phyloP scores from a whole-genome alignment of 106 monocot genomes.

The Posidonia australis region DNA sequence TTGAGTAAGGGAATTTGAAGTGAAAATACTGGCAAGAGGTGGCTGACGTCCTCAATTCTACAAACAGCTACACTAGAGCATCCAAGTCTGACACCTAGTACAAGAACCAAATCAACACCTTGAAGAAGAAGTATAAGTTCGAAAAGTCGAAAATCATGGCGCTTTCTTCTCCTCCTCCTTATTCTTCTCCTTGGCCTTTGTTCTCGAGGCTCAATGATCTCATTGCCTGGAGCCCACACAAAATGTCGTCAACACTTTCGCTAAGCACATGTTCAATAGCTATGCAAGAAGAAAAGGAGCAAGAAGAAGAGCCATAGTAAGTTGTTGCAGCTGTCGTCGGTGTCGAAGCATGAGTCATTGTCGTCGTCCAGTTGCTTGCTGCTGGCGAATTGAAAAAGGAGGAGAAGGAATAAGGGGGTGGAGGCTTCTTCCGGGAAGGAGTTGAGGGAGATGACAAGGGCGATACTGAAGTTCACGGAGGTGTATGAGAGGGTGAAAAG shows the following conservation, averaged over 20 bases:
- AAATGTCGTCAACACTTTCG: conserved; percentile 8
- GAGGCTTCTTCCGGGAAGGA: conserved; percentile 4
- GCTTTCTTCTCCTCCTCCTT: conserved; percentile 5
- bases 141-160: conserved; percentile 43
- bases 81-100: conserved; percentile 65
- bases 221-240: conserved; percentile 26
- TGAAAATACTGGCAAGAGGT: conserved; percentile 89
- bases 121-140: conserved; percentile 89
- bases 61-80: conserved; percentile 49
- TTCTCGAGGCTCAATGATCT: conserved; percentile 60
- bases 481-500: conserved; percentile 71
- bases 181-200: conserved; percentile 47
- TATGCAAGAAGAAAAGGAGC: conserved; percentile 20
- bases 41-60: conserved; percentile 63
- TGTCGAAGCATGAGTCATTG: conserved; percentile 5
- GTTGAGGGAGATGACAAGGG: conserved; percentile 33
- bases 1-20: conserved; percentile 60
- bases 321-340: conserved; percentile 7
- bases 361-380: conserved; percentile 43
- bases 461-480: conserved; percentile 51
- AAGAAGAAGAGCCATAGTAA: conserved; percentile 24
- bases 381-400: conserved; percentile 5
- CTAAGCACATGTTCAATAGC: neutral
- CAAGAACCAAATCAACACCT: conserved; percentile 87
- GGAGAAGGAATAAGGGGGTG: neutral